A percentile compares a stretch with the other conserved stretches of the same genome.
phyloP scores from a whole-genome alignment of 768 basidiomycete genomes.

The Lactarius quietus region DNA sequence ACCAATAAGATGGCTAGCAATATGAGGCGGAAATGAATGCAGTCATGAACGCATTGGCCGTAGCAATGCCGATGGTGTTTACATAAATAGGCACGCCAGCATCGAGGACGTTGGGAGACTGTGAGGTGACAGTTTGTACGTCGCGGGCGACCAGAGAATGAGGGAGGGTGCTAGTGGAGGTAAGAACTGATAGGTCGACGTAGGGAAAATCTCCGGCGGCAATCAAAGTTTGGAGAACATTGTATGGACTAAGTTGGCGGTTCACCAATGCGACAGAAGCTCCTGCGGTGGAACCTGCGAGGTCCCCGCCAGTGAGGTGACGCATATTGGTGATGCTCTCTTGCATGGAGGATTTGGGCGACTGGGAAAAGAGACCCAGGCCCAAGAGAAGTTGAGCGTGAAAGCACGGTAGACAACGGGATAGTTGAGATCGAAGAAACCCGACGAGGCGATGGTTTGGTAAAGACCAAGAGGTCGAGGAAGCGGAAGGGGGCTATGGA shows the following conservation, averaged over 20 bases:
- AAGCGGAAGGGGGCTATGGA: constrained; percentile 70
- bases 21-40: constrained; percentile 74
- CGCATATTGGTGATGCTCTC: constrained; percentile 79
- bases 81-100: constrained; percentile 83
- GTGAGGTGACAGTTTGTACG: constrained; percentile 63
- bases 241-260: constrained; percentile 78
- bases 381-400: constrained; percentile 86
- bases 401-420: constrained; percentile 79
- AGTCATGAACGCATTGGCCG: constrained; percentile 88
- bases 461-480: constrained; percentile 75
- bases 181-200: constrained; percentile 20
- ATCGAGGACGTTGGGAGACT: constrained; percentile 62
- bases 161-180: neutral
- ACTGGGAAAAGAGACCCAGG: constrained; percentile 67
- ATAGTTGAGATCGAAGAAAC: constrained; percentile 82
- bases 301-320: constrained; percentile 71
- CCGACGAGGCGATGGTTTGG: constrained; percentile 79
- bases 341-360: constrained; percentile 59
- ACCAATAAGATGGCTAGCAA: constrained; percentile 56
- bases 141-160: constrained; percentile 30
- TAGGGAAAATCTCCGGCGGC: constrained; percentile 25
- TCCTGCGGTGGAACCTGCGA: constrained; percentile 55
- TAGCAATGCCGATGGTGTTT: constrained; percentile 72
- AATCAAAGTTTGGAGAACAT: constrained; percentile 31
- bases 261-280: constrained; percentile 75